Evolutionary conservation across 495 filamentous ascomycete species (phyloP), one percentile per base, ranked within the genome.

Genomic region (Penicillium ochrochloron): DNA sequence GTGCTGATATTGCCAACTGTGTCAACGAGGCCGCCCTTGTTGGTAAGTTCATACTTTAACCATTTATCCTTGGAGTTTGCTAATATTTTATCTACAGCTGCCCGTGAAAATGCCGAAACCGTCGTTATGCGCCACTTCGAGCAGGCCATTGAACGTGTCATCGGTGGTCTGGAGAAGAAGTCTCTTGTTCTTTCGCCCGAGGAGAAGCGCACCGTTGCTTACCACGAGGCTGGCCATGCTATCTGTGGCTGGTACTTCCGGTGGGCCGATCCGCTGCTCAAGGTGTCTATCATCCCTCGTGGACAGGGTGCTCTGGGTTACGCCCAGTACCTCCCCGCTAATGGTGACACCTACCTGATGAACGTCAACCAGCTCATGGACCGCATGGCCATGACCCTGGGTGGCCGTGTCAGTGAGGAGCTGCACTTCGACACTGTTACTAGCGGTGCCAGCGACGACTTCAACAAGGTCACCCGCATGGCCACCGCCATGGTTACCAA

Each of bases 321-420:
- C 73, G 95, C 95, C 9, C 95, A 99, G 76, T 97, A 97, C 74
- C 84, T 99, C n/a, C 95, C 95, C 3, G 78, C 88, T 2, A 86
- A 89, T 34, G 78, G 78, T 42, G 95, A 99, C 73, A 91, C 90
- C 29, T 97, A 97, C 76, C 85, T 98, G 58, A 91, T 99, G 93
- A 97, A 88, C 66, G 88, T 92, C 66, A 89, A 94, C 75, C 95
- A 99, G 80, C 81, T 99, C 29, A 97, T 97, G 94, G 95, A 99
- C 77, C 92, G 96, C 63, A 99, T 99, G 96, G 95, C 96, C 64
- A 99, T 99, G 95, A 97, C 95, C 19, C 87, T 99, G 42, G 95
- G 91, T 68, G 95, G 95, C 3, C 90, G 95, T 65, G 91, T 99
- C 44, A 93, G 89, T 41, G 95, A 99, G 77, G 95, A 99, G 77